phyloP scores from a whole-genome alignment of 73 alveolate species.

The Paramecium primaurelia region DNA sequence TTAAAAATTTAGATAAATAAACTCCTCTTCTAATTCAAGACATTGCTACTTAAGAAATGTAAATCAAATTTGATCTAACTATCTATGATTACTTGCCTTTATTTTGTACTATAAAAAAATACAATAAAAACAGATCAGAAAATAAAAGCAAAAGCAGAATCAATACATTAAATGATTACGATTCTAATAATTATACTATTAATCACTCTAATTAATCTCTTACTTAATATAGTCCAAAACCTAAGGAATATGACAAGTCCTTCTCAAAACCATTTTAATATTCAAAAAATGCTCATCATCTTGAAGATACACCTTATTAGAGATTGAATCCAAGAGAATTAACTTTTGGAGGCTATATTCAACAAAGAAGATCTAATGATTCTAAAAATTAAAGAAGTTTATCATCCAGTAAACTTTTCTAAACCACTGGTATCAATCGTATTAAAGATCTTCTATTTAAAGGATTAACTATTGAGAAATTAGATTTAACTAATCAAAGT shows the following conservation, averaged over 20 bases:
- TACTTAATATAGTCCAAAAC: background rate
- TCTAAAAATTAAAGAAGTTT: background rate
- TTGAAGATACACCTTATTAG: background rate
- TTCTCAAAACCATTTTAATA: background rate
- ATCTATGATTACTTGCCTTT: background rate
- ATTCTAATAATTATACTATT: background rate
- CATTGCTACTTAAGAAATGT: background rate
- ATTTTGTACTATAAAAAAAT: background rate
- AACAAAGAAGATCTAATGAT: background rate
- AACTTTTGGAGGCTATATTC: background rate
- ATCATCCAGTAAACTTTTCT: background rate
- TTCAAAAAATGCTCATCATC: background rate
- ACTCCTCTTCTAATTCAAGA: background rate
- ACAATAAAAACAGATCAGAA: background rate
- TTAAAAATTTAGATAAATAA: background rate
- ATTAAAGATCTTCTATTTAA: background rate
- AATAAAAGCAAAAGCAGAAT: background rate
- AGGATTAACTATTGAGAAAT: background rate
- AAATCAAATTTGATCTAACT: background rate
- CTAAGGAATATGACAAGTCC: background rate
- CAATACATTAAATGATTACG: background rate
- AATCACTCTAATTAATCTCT: background rate
- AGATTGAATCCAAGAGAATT: background rate
- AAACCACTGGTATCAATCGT: background rate
- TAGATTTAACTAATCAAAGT: slow-evolving; percentile 13